Evolutionary conservation across 2,329 filamentous ascomycete species (phyloP), one percentile per base, ranked within the genome.

Genomic region (Rugonectria rugulosa): DNA sequence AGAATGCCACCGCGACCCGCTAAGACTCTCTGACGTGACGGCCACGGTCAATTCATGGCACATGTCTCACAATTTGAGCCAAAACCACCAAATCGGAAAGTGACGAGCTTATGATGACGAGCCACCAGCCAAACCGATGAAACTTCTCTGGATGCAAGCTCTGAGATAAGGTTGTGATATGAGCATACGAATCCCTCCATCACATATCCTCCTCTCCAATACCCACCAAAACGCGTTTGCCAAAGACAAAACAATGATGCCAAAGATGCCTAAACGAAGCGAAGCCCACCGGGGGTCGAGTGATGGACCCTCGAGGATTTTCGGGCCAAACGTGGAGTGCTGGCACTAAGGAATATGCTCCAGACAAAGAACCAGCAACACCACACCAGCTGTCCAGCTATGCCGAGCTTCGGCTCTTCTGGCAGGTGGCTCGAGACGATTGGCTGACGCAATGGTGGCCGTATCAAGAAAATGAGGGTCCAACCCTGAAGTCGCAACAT

Each of bases 21-120:
- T 68, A 65, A 54, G 44, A 55, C 27, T 24, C 51, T 65, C 64
- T 68, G 63, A 68, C 65, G 62, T 65, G 63, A 62, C 65, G 47
- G 44, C 51, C 56, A 61, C 53, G 55, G 44, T 53, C 60, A 59
- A 55, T 61, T 56, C 65, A 67, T 64, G 64, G 62, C 64, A 67
- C 59, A 62, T 57, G 59, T 47, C 49, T 40, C 51, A 62, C 56
- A 51, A 50, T 38, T 51, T 27, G 58, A 45, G 31, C 46, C 48
- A 21, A 40, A 56, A 21, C 53, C 49, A 41, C 56, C 55, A 45
- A 57, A 56, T 49, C 54, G 47, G 63, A 66, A 53, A 37, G 43
- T 56, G 50, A 61, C 43, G 34, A 23, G 11, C 6, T 8, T 11
- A 5, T 5, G 36, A 40, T 14, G 50, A 31, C 6, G 38, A 5